Evolutionary conservation across 768 basidiomycete species (phyloP).

Genomic region (Hysterangium stoloniferum): DNA sequence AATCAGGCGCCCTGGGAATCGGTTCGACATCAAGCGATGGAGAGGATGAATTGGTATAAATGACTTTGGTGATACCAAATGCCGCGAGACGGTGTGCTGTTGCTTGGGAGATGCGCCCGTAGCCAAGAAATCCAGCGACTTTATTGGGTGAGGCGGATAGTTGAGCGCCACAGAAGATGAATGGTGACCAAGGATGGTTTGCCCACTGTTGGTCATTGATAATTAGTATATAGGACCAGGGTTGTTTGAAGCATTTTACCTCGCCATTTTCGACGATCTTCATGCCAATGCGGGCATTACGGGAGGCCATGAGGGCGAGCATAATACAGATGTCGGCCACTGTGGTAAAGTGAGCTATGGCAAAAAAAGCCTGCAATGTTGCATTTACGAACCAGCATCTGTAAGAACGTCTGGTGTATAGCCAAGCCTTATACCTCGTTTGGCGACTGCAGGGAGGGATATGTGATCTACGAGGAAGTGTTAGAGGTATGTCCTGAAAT

Average conservation of each 20-base stretch:
- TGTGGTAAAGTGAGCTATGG: slow-evolving; percentile 23
- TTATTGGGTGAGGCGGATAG: slow-evolving; percentile 44
- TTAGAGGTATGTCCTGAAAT: neutral
- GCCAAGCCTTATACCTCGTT: slow-evolving; percentile 64
- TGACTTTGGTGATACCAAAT: slow-evolving; percentile 69
- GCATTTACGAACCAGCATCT: slow-evolving; percentile 62
- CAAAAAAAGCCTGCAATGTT: slow-evolving; percentile 8
- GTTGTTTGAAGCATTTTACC: slow-evolving; percentile 31
- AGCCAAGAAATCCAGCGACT: slow-evolving; percentile 87
- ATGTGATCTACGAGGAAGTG: slow-evolving; percentile 60
- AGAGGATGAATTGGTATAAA: slow-evolving; percentile 60
- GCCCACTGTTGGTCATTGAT: slow-evolving; percentile 59
- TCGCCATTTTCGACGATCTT: slow-evolving; percentile 60
- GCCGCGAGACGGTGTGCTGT: slow-evolving; percentile 71
- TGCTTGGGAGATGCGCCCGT: slow-evolving; percentile 88
- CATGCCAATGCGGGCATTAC: slow-evolving; percentile 64
- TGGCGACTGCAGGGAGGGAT: slow-evolving; percentile 49
- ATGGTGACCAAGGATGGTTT: slow-evolving; percentile 69
- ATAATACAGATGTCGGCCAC: slow-evolving; percentile 89
- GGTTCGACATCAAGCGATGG: slow-evolving; percentile 25
- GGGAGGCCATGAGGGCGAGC: slow-evolving; percentile 88
- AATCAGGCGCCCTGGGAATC: slow-evolving; percentile 21
- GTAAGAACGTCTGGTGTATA: slow-evolving; percentile 93
- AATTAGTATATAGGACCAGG: neutral
- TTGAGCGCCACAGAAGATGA: slow-evolving; percentile 78